Percentiles rank a stretch among this genome's conserved stretches.
These are phyloP conservation scores for Mortierella sp. DNA, from an alignment of 371 early-diverging fungal genomes.

Conservation along the genomic window DNA sequence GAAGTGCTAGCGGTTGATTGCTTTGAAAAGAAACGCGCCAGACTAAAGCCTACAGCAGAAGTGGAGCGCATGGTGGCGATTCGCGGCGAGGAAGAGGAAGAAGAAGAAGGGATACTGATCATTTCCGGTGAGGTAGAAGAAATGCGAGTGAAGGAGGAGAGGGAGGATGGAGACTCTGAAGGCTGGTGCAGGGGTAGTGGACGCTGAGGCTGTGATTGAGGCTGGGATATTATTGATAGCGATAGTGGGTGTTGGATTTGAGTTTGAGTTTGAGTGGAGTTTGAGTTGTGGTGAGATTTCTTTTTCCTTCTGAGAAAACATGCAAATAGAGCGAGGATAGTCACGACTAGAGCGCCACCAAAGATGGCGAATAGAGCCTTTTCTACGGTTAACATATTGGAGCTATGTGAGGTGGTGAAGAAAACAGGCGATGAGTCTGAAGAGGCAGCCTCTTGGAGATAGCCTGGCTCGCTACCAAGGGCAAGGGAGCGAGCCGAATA, in stretches of 20 bases:
- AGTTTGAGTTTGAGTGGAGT: background rate
- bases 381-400: conserved; percentile 18
- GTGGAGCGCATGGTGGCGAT: conserved; percentile 4
- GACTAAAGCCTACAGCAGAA: conserved; percentile 17
- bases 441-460: too few relatives aligned
- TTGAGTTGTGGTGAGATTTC: background rate
- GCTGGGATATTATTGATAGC: conserved; percentile 4
- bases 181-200: conserved; percentile 10
- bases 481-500: too few relatives aligned
- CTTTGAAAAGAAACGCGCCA: conserved; percentile 31
- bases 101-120: conserved; percentile 7
- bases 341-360: background rate
- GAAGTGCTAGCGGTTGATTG: conserved; percentile 1
- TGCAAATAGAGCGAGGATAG: conserved; percentile 3
- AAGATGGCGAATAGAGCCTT: conserved; percentile 8
- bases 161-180: conserved; percentile 20
- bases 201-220: background rate
- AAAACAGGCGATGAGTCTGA: too few relatives aligned
- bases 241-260: background rate
- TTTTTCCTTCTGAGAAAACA: background rate
- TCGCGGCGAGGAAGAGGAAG: too few relatives aligned
- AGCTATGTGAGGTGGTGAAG: background rate
- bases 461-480: too few relatives aligned
- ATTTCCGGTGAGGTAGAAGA: conserved; percentile 24
- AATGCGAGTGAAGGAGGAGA: conserved; percentile 42